Evolutionary conservation across 306 rosid species (phyloP).

Genomic region (Vigna reflexopilosa): DNA sequence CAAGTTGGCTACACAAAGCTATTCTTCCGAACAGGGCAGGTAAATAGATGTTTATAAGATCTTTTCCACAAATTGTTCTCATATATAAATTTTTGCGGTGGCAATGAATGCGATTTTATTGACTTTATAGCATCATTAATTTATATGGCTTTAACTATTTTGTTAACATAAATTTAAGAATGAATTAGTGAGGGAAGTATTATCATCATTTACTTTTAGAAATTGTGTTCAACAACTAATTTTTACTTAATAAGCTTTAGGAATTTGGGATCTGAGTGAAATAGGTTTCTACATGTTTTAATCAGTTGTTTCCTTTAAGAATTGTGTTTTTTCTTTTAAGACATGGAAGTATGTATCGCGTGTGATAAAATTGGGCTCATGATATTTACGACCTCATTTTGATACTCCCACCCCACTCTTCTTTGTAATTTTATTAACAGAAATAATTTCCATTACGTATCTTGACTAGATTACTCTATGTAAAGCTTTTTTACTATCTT

Average conservation of each 20-base stretch:
- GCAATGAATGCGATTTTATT: background rate
- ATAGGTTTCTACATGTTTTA: conserved; percentile 2
- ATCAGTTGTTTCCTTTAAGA: conserved; percentile 16
- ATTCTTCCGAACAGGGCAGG: conserved; percentile 99
- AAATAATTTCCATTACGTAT: background rate
- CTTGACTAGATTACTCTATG: background rate
- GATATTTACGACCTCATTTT: background rate
- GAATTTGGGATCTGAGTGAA: background rate
- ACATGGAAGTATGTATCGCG: conserved; percentile 4
- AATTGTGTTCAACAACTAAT: conserved; percentile 27
- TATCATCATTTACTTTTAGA: conserved; percentile 8
- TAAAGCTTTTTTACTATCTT: background rate
- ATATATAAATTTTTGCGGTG: conserved; percentile 29
- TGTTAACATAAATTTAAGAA: conserved; percentile 14
- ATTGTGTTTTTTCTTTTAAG: background rate
- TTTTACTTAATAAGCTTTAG: conserved; percentile 7
- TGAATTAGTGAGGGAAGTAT: conserved; percentile 15
- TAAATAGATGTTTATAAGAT: conserved; percentile 45
- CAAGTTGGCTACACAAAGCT: conserved; percentile 99
- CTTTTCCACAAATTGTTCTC: conserved; percentile 17
- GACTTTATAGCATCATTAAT: conserved; percentile 10
- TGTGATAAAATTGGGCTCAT: background rate
- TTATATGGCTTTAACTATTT: conserved; percentile 22
- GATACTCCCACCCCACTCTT: background rate
- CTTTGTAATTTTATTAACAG: too few relatives aligned